Base-by-base conservation (phyloP, 2,329 filamentous ascomycete species). In the Colletotrichum lini region DNA sequence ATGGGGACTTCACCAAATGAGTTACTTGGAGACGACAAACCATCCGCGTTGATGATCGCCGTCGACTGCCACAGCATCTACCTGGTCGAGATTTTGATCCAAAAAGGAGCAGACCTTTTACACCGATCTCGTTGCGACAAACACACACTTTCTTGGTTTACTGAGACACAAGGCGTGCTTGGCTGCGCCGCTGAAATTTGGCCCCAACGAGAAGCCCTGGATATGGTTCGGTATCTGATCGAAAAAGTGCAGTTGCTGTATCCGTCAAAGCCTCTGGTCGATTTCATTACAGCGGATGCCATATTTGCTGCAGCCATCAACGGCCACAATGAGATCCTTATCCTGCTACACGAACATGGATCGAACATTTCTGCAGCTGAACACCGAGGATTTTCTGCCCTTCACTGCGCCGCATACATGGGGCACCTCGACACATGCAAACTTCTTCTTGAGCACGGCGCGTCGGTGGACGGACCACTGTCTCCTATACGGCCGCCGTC, bases 1-100 rank as follows among this genome's bases (percentile, higher is more conserved):
- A 13, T 13, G 7, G 44, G 57, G 5, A 23, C 26, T 18, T 60
- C 57, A 7, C 10, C 8, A 16, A 2, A 21, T 4, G 44, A 47
- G 18, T 0, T 3, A 6, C 9, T 8, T 3, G 26, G 9, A 7
- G 16, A 38, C 7, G 15, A 8, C 8, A 8, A 40, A 3, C 40
- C 21, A 4, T 59, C 56, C 16, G 21, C 15, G 9, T 18, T 59
- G 38, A 59, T 59, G 56, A 21, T 7, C 7, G 40, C 38, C 7
- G 1, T 12, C 4, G 8, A 4, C 5, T 9, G 4, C 3, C 15
- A 8, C 9, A 15, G 2, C 18, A 15, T 26, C 6, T 0, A n/a
- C 18, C 38, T 65, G 16, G 16, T 65, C 16, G 13, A 38, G 13
- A 38, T 65, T 2, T 23, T 65, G 18, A 10, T 65, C 2, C 50